Base-by-base conservation (phyloP, 352 stramenopile species). In the Phytophthora crassamura region DNA sequence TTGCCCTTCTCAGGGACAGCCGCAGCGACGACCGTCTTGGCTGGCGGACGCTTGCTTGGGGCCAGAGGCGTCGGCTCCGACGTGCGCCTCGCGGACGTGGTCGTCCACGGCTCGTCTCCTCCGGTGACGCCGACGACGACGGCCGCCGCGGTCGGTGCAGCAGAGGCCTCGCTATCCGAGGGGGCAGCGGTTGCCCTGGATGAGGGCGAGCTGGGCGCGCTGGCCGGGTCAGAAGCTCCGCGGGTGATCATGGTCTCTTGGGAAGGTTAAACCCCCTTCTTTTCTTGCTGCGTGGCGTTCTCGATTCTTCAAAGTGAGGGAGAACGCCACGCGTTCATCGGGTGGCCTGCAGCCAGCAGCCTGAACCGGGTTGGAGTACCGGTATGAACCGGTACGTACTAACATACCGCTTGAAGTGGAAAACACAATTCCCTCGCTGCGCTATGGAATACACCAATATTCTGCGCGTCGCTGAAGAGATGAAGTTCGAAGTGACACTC, bases 381-480 rank as follows among this genome's bases (percentile, higher is more conserved):
- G 41, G 20, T 33, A 48, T 14, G 20, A 28, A 28, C 25, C 25
- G 25, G 4, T 28, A 28, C 25, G 25, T 28, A 28, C 25, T 28
- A 4, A 28, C 25, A 28, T 28, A 28, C 25, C 25, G 25, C 4
- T 28, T 28, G 25, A 28, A 25, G 22, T 25, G 22, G 22, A 25
- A 25, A 25, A 25, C 22, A 25, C 22, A 25, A 25, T 25, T 25
- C 22, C 22, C 22, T 25, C 22, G 22, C 22, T 25, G 22, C 22
- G 22, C 22, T 25, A 25, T 25, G 22, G 22, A 25, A 25, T 25
- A 25, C n/a, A n/a, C 49, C 60, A 10, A 79, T n/a, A 36, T 79
- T 79, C 58, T 72, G 3, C 48, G 43, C 58, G 67, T 72, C 36
- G 56, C 57, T 7, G 28, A 60, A 0, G 63, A 64, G 39, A 79